Evolutionary conservation across 2,329 filamentous ascomycete genomes (phyloP), one percentile per base, ranked within the genome.

Genomic region (Talaromyces sp.): DNA sequence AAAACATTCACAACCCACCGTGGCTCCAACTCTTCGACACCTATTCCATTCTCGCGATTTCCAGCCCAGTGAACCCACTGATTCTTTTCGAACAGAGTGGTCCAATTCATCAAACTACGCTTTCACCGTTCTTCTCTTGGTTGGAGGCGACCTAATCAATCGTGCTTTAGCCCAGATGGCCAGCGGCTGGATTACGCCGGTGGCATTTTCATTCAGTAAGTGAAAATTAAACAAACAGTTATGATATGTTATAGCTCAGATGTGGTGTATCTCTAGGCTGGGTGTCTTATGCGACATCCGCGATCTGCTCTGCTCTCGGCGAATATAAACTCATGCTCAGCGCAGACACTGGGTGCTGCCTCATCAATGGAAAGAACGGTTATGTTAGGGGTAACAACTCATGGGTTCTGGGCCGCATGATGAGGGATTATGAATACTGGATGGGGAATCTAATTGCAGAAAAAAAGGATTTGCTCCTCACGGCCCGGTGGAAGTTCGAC

Each of bases 331-430:
- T 77, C 14, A 71, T 77, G 66, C 78, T 76, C 14, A 27, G 7
- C 58, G 65, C 34, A 64, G 78, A 58, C 74, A 80, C 65, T 68
- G 61, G 55, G 28, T 62, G 61, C 33, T 61, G 54, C 5, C 71
- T 80, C 18, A 73, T 79, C 56, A 78, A 79, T 61, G 67, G 65
- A 5, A 65, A 69, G 23, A 75, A 65, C 16, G 75, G 78, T 0
- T 76, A 77, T 61, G 66, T 67, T 5, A 70, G 76, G 1, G 68
- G 72, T 3, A 81, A 81, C 59, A 68, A 68, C 12, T 73, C 68
- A 23, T 82, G 79, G 79, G 67, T 81, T 4, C 65, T 82, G 9
- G 79, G 78, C 0, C 69, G 79, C 0, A 68, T 82, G 0, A 63
- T 81, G 6, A 69, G 79, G 30, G 79, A 81, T 64, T 76, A 73